Base-by-base conservation (phyloP, 345 rosid species). In the Raphanus raphanistrum region DNA sequence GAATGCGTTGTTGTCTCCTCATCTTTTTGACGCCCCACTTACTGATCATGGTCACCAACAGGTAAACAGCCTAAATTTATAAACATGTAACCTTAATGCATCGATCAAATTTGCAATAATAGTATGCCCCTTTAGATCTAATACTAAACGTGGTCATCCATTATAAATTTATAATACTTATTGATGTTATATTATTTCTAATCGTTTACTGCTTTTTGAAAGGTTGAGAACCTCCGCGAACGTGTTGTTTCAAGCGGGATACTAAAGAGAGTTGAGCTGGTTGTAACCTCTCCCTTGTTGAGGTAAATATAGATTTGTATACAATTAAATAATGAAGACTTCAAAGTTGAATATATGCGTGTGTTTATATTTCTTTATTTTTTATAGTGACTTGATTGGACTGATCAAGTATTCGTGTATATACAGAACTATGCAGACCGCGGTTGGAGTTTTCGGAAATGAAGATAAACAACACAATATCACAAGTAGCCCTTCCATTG, bases 371-470 rank as follows among this genome's bases (percentile, higher is more conserved):
- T 10, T 36, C 13, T 55, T 5, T 43, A n/a, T 57, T 2, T 31
- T 13, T 64, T 9, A 25, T 43, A 31, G 32, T 50, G 36, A 4
- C 7, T 32, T 63, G n/a, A 48, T n/a, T 48, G 55, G 5, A 43
- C 67, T 29, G 26, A 73, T 59, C 1, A 35, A 3, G 2, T 16
- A 31, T 76, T 17, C 0, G 67, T 3, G 33, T 48, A 45, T 48
- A 12, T 50, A 38, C 25, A 92, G 97, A 84, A 84, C 96, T 21
- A 86, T 92, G 95, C 92, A 92, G 77, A 92, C 97, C 9, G 91
- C 96, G 12, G 76, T 81, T 66, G 93, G 86, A 59, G 87, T 85
- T 13, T 92, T 92, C 50, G 92, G 90, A 36, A 38, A 76, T 58
- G 86, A 81, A 74, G 70, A 63, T 36, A 7, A 78, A n/a, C 63